Evolutionary conservation across 23 red algal species (phyloP).

Genomic region (Gracilaria vermiculophylla): DNA sequence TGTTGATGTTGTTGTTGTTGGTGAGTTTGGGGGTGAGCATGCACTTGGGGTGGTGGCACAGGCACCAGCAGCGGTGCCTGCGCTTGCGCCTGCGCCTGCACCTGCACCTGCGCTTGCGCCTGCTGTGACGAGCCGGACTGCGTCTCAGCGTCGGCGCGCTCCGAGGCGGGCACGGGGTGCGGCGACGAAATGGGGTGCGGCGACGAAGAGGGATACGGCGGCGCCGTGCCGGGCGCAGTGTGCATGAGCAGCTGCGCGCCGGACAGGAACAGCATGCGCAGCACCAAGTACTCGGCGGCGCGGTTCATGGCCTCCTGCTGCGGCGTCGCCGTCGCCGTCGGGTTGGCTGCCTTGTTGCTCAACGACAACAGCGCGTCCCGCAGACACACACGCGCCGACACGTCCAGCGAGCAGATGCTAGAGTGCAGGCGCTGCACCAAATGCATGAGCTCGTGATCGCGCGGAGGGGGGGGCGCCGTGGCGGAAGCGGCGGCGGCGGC

Average conservation of each 20-base stretch:
- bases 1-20: background rate
- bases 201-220: background rate
- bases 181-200: background rate
- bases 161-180: background rate
- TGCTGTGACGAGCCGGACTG: background rate
- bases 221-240: constrained; percentile 45
- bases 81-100: background rate
- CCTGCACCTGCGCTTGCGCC: no score
- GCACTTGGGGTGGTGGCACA: no score
- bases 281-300: constrained; percentile 68
- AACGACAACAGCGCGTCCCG: constrained; percentile 59
- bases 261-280: constrained; percentile 75
- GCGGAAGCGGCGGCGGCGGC: background rate
- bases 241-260: constrained; percentile 47
- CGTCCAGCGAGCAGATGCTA: constrained; percentile 33
- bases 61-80: no score
- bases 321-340: constrained; percentile 44
- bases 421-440: constrained; percentile 40
- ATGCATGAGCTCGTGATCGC: constrained; percentile 46
- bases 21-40: no score
- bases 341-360: constrained; percentile 57
- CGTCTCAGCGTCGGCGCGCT: background rate
- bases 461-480: no score
- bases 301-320: constrained; percentile 73
- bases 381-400: constrained; percentile 53